Evolutionary conservation across 306 rosid genomes (phyloP), one percentile per base, ranked within the genome.

Genomic region (Echinosophora koreensis): DNA sequence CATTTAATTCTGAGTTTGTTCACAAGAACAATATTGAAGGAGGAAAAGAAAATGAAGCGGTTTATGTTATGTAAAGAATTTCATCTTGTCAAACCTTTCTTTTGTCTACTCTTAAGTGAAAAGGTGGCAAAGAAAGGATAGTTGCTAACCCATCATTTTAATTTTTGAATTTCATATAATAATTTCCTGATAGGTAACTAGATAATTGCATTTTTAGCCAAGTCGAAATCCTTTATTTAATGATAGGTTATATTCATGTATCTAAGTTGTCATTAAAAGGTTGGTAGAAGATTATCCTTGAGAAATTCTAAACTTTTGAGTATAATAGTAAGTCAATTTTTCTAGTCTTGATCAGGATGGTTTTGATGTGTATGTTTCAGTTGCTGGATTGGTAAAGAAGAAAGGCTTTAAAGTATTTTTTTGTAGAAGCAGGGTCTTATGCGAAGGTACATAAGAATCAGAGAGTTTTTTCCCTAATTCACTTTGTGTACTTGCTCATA

Each of bases 371-470:
- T 68, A 38, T 78, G 73, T 72, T 73, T 71, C 79, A 93, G 98
- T 93, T 67, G 80, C 91, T 8, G 98, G 98, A 66, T 85, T 93
- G 83, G 62, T 88, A 7, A 86, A 85, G 90, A 93, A 90, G 84
- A 90, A 88, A 79, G 96, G 98, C 59, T 88, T 89, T 61, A 90
- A 88, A 71, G 97, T 92, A 74, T 90, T 94, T 47, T 86, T 93
- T 66, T n/a, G 73, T 81, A 55, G 94, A 93, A 72, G 96, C 93
- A 4, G 89, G 91, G 80, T 88, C 97, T 44, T 82, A 67, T 66
- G 96, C 96, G 1, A 93, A 90, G 92, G 97, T 87, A 75, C 39
- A 47, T 47, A 30, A 22, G 18, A 38, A 18, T 22, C 18, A 47
- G 60, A 61, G n/a, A n/a, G n/a, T n/a, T n/a, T n/a, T n/a, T n/a